phyloP scores from a whole-genome alignment of 768 basidiomycete genomes.

The Lactarius indigo region DNA sequence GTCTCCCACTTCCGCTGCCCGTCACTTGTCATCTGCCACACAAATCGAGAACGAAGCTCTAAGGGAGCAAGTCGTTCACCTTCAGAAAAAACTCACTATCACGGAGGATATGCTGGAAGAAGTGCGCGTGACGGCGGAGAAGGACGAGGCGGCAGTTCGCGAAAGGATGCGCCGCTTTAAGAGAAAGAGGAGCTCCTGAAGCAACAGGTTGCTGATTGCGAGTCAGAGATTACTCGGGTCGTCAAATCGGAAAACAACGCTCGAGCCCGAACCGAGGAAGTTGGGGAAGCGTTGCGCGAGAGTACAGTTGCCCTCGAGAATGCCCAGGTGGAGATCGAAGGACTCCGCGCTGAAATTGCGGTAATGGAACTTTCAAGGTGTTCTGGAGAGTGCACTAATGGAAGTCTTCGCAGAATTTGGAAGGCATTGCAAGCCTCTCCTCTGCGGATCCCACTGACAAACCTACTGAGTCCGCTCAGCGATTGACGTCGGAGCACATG shows the following conservation, averaged over 20 bases:
- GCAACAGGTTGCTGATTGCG: slow-evolving; percentile 65
- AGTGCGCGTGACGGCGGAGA: slow-evolving; percentile 60
- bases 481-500: slow-evolving; percentile 48
- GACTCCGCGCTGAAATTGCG: slow-evolving; percentile 63
- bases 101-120: slow-evolving; percentile 90
- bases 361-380: slow-evolving; percentile 43
- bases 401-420: slow-evolving; percentile 51
- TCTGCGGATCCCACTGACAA: slow-evolving; percentile 35
- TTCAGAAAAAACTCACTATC: slow-evolving; percentile 68
- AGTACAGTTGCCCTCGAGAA: slow-evolving; percentile 84
- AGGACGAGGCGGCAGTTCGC: slow-evolving; percentile 62
- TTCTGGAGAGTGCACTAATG: background rate
- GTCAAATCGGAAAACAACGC: slow-evolving; percentile 58
- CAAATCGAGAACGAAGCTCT: slow-evolving; percentile 95
- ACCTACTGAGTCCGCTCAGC: slow-evolving; percentile 45
- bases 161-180: slow-evolving; percentile 61
- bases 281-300: slow-evolving; percentile 87
- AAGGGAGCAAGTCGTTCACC: slow-evolving; percentile 83
- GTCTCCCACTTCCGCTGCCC: slow-evolving; percentile 36
- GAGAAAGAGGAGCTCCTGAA: slow-evolving; percentile 69
- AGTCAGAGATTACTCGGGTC: slow-evolving; percentile 62
- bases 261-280: slow-evolving; percentile 69
- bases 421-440: slow-evolving; percentile 40
- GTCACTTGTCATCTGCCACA: slow-evolving; percentile 60
- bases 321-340: slow-evolving; percentile 87